phyloP scores from a whole-genome alignment of 768 basidiomycete genomes.

The Postia placenta region DNA sequence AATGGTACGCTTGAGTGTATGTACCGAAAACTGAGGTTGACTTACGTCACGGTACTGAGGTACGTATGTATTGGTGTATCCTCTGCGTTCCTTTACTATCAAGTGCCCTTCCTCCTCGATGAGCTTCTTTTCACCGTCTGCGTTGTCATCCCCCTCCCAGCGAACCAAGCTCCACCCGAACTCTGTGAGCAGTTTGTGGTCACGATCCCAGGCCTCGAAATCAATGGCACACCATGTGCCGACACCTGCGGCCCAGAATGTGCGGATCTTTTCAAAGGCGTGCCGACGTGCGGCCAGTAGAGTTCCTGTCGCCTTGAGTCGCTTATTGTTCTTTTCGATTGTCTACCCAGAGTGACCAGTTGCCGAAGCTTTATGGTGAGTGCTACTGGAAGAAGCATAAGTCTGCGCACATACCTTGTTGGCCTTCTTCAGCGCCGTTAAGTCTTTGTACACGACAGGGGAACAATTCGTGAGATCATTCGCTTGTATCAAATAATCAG shows the following conservation, averaged over 20 bases:
- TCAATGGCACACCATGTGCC: conserved; percentile 78
- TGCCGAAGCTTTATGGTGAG: too few relatives aligned
- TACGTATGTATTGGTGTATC: conserved; percentile 61
- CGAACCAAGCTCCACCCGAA: conserved; percentile 67
- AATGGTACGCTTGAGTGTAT: not conserved
- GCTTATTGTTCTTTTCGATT: conserved; percentile 78
- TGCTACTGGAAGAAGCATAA: too few relatives aligned
- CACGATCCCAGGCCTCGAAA: conserved; percentile 79
- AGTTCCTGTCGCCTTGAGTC: conserved; percentile 59
- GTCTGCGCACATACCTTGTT: conserved; percentile 42
- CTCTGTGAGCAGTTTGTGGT: conserved; percentile 70
- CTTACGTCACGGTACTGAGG: conserved; percentile 42
- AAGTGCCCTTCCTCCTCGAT: conserved; percentile 57
- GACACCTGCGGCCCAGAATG: conserved; percentile 52
- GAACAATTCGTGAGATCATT: conserved; percentile 53
- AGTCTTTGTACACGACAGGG: conserved; percentile 50
- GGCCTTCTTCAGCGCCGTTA: conserved; percentile 47
- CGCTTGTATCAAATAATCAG: conserved; percentile 64
- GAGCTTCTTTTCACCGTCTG: conserved; percentile 52
- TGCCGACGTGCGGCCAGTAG: conserved; percentile 50
- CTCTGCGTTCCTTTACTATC: conserved; percentile 58
- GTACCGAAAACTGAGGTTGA: not conserved
- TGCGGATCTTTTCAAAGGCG: conserved; percentile 62
- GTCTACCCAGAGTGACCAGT: conserved; percentile 36
- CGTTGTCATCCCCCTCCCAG: conserved; percentile 47